Evolutionary conservation across 352 stramenopile genomes (phyloP).

Genomic region (Phytopythium helicoides): DNA sequence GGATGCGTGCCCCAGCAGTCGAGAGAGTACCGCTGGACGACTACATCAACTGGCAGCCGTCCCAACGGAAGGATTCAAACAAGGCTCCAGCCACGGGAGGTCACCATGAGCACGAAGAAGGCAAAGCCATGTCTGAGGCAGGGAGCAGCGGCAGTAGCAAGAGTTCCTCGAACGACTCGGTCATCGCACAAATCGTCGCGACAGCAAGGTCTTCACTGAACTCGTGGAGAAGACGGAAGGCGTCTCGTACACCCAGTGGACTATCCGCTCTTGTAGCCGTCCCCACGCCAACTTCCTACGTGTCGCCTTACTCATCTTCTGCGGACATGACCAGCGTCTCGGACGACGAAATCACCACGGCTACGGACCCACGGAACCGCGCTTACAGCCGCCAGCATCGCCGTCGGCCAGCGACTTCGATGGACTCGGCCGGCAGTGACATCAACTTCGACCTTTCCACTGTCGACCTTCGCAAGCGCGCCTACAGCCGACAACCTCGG

Average conservation of each 20-base stretch:
- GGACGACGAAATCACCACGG: too few species aligned
- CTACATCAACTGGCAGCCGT: background rate
- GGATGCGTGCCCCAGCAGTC: background rate
- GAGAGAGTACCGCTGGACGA: background rate
- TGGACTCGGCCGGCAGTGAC: too few species aligned
- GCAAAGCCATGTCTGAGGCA: background rate
- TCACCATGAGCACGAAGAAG: too few species aligned
- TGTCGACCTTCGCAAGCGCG: background rate
- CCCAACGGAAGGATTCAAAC: too few species aligned
- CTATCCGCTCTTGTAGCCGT: too few species aligned
- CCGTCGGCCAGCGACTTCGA: too few species aligned
- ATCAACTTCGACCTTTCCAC: slow-evolving; percentile 4
- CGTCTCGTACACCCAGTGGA: too few species aligned
- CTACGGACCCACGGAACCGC: too few species aligned
- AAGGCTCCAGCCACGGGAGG: too few species aligned
- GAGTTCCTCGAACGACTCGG: background rate
- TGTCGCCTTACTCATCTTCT: background rate
- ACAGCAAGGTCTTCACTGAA: background rate
- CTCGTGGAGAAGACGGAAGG: background rate
- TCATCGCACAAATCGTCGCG: background rate
- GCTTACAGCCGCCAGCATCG: too few species aligned
- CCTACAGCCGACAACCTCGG: too few species aligned
- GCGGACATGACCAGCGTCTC: background rate
- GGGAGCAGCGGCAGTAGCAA: slow-evolving; percentile 1
- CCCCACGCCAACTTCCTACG: background rate